Base-by-base conservation (phyloP, 371 early-diverging fungal species). In the Circinella umbellata region DNA sequence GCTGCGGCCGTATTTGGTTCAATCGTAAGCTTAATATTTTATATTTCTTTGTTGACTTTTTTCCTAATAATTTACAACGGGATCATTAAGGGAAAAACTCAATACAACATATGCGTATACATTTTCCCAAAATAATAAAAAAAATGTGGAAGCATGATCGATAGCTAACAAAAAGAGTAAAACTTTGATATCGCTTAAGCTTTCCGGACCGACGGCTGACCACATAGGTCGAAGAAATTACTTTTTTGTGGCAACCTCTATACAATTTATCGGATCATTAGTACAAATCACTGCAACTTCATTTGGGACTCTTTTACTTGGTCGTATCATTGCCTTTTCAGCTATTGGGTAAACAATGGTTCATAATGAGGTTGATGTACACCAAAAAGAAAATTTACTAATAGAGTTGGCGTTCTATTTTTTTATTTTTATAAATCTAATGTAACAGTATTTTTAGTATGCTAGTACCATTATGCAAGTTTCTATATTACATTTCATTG, bases 251-350 rank as follows among this genome's bases (percentile, higher is more conserved):
- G 92, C 91, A 11, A 80, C 89, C 6, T 38, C 78, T 7, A 80
- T 92, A 27, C 93, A 95, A 75, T 75, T 83, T 34, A 60, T 90
- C 47, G 96, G 96, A 47, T 90, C 87, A 6, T 80, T 89, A 36
- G 67, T 94, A 38, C 92, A 95, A 74, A 76, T 88, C 42, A 84
- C 81, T 5, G 77, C 90, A 35, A 67, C 69, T 38, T 74, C 72
- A 67, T 74, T 81, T 47, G 82, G 75, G n/a, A 76, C 89, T 69
- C 83, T 94, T 46, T 76, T 90, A 34, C 75, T 80, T 14, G 96
- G 94, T 18, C 88, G 98, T 15, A 83, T 93, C 61, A 79, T 91
- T 1, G 83, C 89, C 17, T 92, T 92, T 3, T 79, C 88, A 60
- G 86, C 89, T 20, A 61, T 88, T 39, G 92, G 92, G 48, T 88